Evolutionary conservation across 108 stramenopile genomes (phyloP).

Genomic region (Hondaea fermentalgiana): DNA sequence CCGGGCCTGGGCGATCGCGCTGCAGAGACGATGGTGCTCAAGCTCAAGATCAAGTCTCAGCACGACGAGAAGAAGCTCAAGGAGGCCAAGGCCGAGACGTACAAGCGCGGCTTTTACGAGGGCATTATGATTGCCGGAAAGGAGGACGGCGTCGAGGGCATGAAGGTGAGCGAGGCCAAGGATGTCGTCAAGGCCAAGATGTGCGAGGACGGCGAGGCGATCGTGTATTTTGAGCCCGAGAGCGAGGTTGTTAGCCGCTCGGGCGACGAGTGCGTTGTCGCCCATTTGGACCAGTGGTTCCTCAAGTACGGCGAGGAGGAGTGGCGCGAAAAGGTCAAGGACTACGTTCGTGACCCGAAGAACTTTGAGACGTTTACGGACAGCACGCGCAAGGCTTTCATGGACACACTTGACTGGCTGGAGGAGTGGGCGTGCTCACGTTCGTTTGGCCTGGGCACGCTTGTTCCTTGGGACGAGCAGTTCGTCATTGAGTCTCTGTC

Average conservation of each 20-base stretch:
- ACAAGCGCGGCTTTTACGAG: slow-evolving; percentile 90
- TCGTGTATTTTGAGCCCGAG: slow-evolving; percentile 91
- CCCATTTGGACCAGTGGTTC: slow-evolving; percentile 98
- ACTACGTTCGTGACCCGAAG: slow-evolving; percentile 66
- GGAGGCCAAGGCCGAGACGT: slow-evolving; percentile 83
- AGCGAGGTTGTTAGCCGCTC: slow-evolving; percentile 79
- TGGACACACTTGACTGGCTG: slow-evolving; percentile 80
- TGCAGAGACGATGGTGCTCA: slow-evolving; percentile 82
- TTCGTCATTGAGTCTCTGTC: slow-evolving; percentile 95
- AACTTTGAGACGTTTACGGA: slow-evolving; percentile 79
- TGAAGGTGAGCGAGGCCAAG: slow-evolving; percentile 92
- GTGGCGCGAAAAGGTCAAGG: slow-evolving; percentile 55
- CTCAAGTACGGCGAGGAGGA: slow-evolving; percentile 87
- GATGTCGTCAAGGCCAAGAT: slow-evolving; percentile 78
- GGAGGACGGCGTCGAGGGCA: slow-evolving; percentile 51
- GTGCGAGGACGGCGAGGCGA: slow-evolving; percentile 78
- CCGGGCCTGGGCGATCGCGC: slow-evolving; percentile 79
- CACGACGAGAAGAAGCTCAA: slow-evolving; percentile 88
- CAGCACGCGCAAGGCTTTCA: slow-evolving; percentile 64
- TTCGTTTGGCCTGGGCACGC: slow-evolving; percentile 89
- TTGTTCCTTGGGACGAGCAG: slow-evolving; percentile 85
- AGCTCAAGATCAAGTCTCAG: slow-evolving; percentile 79
- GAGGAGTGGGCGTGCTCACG: slow-evolving; percentile 97
- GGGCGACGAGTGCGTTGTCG: slow-evolving; percentile 95
- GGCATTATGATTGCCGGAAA: slow-evolving; percentile 86